Evolutionary conservation across 2,329 filamentous ascomycete species (phyloP).

Genomic region (Meredithiella fracta): DNA sequence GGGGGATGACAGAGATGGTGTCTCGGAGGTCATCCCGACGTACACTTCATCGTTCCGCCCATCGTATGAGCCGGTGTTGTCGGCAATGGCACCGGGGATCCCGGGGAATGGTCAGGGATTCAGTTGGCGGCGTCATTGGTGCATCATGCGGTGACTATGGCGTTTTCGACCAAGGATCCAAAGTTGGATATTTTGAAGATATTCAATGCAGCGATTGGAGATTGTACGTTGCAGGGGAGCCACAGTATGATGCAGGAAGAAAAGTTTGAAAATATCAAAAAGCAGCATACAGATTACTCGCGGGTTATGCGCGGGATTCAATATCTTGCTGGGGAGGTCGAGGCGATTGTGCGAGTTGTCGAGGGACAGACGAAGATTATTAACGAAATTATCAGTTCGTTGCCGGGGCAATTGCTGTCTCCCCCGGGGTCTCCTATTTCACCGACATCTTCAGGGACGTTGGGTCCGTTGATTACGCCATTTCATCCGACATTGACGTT

Average conservation of each 20-base stretch:
- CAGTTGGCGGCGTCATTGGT: background rate
- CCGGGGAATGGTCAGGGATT: background rate
- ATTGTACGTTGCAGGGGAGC: background rate
- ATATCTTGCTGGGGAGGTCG: background rate
- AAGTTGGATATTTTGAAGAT: background rate
- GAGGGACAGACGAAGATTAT: background rate
- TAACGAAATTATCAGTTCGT: background rate
- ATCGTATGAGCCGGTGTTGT: background rate
- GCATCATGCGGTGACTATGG: background rate
- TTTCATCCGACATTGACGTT: background rate
- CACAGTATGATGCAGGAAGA: background rate
- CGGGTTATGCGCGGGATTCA: background rate
- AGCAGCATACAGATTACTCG: background rate
- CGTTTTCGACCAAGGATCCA: background rate
- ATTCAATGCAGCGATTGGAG: background rate
- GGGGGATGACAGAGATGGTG: background rate
- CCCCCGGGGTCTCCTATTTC: background rate
- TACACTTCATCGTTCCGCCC: background rate
- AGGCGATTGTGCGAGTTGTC: background rate
- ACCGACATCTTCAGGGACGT: too few relatives aligned
- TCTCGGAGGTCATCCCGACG: background rate
- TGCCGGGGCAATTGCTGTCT: too few relatives aligned
- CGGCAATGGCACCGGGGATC: background rate
- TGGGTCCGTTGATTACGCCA: too few relatives aligned
- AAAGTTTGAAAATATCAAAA: background rate